phyloP scores from a whole-genome alignment of 2,329 filamentous ascomycete genomes.

The Rhinocladiella similis region DNA sequence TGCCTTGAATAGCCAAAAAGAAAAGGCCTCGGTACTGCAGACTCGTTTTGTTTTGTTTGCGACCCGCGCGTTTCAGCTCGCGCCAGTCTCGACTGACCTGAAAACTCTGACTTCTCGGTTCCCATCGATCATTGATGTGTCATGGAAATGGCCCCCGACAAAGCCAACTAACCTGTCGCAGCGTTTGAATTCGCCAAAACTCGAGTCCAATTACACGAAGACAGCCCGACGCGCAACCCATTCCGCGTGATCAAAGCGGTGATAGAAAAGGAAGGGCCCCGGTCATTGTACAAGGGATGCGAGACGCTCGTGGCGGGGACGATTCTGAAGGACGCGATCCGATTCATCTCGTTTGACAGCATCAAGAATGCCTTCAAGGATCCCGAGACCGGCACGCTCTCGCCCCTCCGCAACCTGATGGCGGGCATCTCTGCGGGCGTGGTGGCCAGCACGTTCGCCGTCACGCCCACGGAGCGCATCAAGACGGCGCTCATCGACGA shows the following conservation, averaged over 20 bases:
- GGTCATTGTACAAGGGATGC: conserved; percentile 64
- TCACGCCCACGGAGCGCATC: conserved; percentile 68
- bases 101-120: background rate
- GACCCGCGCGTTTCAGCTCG: background rate
- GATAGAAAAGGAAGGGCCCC: conserved; percentile 56
- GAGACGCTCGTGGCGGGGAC: conserved; percentile 61
- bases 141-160: too few species aligned
- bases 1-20: background rate
- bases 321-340: conserved; percentile 64
- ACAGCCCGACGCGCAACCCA: conserved; percentile 54
- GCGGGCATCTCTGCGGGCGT: conserved; percentile 66
- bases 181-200: conserved; percentile 71
- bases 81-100: background rate
- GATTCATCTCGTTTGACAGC: conserved; percentile 66
- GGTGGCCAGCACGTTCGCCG: conserved; percentile 62
- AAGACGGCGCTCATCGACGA: conserved; percentile 69
- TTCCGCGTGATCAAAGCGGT: conserved; percentile 58
- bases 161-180: conserved; percentile 6
- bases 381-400: conserved; percentile 56
- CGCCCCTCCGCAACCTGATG: conserved; percentile 57
- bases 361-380: conserved; percentile 58
- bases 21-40: too few species aligned
- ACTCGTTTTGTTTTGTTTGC: too few species aligned
- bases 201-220: conserved; percentile 55
- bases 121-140: too few species aligned